Conservation (phyloP, 805 yeast genomes). For the Saccharomyces jurei region DNA sequence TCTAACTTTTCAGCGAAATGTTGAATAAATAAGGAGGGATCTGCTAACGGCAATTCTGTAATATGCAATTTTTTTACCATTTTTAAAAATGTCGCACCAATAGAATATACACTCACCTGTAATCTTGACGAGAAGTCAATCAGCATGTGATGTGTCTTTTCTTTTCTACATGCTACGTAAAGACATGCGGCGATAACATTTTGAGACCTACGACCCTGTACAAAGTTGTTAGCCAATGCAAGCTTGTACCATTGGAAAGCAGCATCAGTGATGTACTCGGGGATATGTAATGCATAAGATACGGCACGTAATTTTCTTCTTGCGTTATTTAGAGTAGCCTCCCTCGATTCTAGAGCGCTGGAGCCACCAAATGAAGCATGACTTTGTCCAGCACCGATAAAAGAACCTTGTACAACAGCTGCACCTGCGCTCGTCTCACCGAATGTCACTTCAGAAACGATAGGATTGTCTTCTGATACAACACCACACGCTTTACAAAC, state of each 20-base stretch:
- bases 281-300: conserved; percentile 69
- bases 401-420: conserved; percentile 91
- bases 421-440: conserved; percentile 91
- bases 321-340: conserved; percentile 82
- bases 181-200: conserved; percentile 93
- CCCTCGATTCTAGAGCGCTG: conserved; percentile 76
- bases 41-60: conserved; percentile 74
- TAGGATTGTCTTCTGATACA: conserved; percentile 85
- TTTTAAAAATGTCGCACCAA: conserved; percentile 92
- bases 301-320: conserved; percentile 69
- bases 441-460: conserved; percentile 90
- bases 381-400: conserved; percentile 79
- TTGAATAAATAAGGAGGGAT: conserved; percentile 87
- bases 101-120: conserved; percentile 84
- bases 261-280: conserved; percentile 77
- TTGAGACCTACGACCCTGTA: conserved; percentile 94
- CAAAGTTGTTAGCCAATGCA: conserved; percentile 82
- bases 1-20: conserved; percentile 86
- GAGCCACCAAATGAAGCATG: conserved; percentile 65
- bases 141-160: conserved; percentile 87
- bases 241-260: conserved; percentile 85
- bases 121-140: conserved; percentile 88
- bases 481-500: conserved; percentile 80
- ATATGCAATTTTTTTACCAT: conserved; percentile 83
- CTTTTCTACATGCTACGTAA: conserved; percentile 89